Percentiles rank a stretch among this genome's conserved stretches.
Conservation (phyloP, 768 basidiomycete genomes). For the Tylopilus felleus region DNA sequence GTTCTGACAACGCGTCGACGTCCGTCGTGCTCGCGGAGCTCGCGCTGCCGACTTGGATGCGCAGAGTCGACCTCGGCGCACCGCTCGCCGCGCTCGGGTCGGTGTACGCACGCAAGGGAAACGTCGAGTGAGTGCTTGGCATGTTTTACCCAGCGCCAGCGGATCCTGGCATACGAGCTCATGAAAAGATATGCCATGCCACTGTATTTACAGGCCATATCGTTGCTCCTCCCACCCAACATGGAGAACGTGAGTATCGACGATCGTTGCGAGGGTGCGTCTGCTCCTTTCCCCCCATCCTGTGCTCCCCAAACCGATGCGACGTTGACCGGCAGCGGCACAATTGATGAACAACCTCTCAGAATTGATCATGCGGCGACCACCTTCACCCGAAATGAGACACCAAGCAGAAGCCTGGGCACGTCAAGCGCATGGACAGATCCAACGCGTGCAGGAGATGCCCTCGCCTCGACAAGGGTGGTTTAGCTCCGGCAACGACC, state of each 20-base stretch:
- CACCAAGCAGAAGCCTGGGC: constrained; percentile 61
- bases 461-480: constrained; percentile 19
- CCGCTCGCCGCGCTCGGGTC: constrained; percentile 65
- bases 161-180: neutral
- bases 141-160: too few relatives aligned
- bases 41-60: constrained; percentile 58
- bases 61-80: constrained; percentile 57
- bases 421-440: constrained; percentile 41
- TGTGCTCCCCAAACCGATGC: neutral
- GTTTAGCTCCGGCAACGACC: constrained; percentile 22
- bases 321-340: constrained; percentile 33
- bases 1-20: neutral
- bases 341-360: constrained; percentile 50
- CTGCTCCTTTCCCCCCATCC: too few relatives aligned
- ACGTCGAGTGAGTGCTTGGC: constrained; percentile 35
- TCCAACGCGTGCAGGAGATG: constrained; percentile 26
- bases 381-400: constrained; percentile 35
- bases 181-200: constrained; percentile 54
- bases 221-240: constrained; percentile 50
- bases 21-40: constrained; percentile 46
- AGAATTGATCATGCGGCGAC: constrained; percentile 37
- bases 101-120: constrained; percentile 55
- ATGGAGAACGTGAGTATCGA: constrained; percentile 33
- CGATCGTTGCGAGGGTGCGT: constrained; percentile 58
- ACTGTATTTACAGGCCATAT: constrained; percentile 63